phyloP scores from a whole-genome alignment of 768 basidiomycete species.

The Lentinus brumalis region DNA sequence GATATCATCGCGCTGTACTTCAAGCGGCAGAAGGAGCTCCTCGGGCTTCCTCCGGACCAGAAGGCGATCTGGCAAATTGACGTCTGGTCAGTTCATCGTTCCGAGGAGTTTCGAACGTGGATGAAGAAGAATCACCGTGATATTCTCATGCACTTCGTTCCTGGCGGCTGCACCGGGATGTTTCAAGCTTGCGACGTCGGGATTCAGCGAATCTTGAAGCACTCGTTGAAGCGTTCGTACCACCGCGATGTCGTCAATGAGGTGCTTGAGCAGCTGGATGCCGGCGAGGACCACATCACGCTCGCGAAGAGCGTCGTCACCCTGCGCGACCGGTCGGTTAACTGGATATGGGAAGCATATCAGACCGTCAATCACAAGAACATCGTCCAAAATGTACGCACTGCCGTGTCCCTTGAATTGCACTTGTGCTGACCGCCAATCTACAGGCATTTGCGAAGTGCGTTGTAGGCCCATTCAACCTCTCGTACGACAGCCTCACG shows the following conservation, averaged over 20 bases:
- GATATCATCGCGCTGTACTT: conserved; percentile 37
- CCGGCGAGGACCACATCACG: too few species aligned
- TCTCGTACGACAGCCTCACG: too few species aligned
- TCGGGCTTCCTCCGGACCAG: conserved; percentile 27
- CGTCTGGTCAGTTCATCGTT: conserved; percentile 40
- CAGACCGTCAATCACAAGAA: too few species aligned
- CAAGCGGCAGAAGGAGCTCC: conserved; percentile 13
- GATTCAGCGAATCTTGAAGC: neutral
- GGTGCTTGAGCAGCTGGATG: neutral
- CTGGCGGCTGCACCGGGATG: neutral
- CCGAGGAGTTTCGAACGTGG: conserved; percentile 36
- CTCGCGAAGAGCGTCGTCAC: too few species aligned
- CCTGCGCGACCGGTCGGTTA: too few species aligned
- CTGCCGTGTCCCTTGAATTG: too few species aligned
- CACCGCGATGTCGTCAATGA: neutral
- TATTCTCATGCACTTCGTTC: neutral
- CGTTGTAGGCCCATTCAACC: too few species aligned
- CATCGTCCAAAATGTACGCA: too few species aligned
- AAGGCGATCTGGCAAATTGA: conserved; percentile 35
- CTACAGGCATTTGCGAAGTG: too few species aligned
- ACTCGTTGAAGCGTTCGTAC: neutral
- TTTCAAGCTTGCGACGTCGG: neutral
- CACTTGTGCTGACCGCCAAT: too few species aligned
- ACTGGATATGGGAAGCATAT: too few species aligned
- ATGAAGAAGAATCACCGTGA: conserved; percentile 29